phyloP scores from a whole-genome alignment of 2,329 filamentous ascomycete species.

The Cercospora sojina region DNA sequence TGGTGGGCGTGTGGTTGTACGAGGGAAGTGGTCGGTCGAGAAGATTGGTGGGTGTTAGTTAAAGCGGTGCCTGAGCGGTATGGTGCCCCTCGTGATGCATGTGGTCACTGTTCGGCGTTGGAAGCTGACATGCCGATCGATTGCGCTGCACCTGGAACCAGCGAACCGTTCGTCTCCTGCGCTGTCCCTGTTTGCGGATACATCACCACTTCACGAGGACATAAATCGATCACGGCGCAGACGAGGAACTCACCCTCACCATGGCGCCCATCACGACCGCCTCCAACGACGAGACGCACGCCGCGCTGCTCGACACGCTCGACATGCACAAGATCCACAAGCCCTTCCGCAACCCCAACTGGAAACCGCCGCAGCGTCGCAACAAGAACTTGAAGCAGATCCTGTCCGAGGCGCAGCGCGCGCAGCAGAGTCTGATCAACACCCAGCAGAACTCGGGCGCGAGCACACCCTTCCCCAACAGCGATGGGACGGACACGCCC shows the following conservation, averaged over 20 bases:
- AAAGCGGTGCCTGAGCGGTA: constrained; percentile 12
- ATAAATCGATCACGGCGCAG: neutral
- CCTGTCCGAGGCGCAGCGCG: constrained; percentile 80
- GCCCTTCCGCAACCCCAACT: constrained; percentile 83
- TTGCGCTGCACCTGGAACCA: neutral
- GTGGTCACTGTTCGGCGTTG: constrained; percentile 13
- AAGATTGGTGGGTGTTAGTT: neutral
- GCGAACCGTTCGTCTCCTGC: neutral
- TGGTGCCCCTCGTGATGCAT: constrained; percentile 10
- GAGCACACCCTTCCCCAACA: constrained; percentile 58
- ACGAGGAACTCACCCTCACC: neutral
- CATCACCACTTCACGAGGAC: neutral
- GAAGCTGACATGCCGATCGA: neutral
- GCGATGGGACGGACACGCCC: constrained; percentile 44
- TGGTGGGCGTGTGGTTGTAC: constrained; percentile 47
- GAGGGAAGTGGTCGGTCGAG: neutral
- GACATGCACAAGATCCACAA: constrained; percentile 86
- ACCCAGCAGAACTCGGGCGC: constrained; percentile 74
- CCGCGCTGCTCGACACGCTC: constrained; percentile 81
- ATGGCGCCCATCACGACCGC: constrained; percentile 65
- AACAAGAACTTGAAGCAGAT: constrained; percentile 99
- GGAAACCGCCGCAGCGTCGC: constrained; percentile 89
- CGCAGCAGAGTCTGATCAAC: constrained; percentile 82
- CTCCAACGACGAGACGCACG: constrained; percentile 75
- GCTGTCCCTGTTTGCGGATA: neutral